phyloP scores from a whole-genome alignment of 164 flowering plant species.

The Aristolochia contorta region DNA sequence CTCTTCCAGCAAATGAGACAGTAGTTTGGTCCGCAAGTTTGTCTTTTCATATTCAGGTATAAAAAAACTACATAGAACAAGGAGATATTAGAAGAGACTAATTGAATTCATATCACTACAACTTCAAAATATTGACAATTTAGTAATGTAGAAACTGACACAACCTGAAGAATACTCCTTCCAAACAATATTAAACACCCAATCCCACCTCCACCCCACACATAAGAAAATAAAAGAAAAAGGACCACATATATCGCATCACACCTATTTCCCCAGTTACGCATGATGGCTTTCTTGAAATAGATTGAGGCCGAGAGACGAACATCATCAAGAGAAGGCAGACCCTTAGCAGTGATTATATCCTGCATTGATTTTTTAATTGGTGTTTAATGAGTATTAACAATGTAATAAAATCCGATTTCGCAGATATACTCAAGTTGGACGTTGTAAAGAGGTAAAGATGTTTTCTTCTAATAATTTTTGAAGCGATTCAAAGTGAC shows the following conservation, averaged over 20 bases:
- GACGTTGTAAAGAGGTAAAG: too few relatives aligned
- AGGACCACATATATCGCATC: not conserved
- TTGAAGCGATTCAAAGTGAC: too few relatives aligned
- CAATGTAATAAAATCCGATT: not conserved
- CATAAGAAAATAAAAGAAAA: not conserved
- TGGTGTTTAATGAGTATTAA: too few relatives aligned
- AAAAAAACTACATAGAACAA: conserved; percentile 47
- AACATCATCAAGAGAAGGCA: conserved; percentile 59
- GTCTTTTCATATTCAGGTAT: conserved; percentile 79
- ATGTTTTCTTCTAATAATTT: too few relatives aligned
- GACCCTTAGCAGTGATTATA: conserved; percentile 67
- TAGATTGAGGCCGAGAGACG: conserved; percentile 86
- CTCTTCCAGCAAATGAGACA: conserved; percentile 79
- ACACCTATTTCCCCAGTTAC: conserved; percentile 57
- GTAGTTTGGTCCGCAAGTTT: conserved; percentile 61
- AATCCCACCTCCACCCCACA: not conserved
- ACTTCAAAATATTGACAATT: not conserved
- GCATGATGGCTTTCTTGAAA: conserved; percentile 74
- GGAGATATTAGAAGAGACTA: not conserved
- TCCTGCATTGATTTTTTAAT: conserved; percentile 70
- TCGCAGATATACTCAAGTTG: not conserved
- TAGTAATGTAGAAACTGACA: too few relatives aligned
- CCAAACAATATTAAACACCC: too few relatives aligned
- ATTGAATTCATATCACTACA: not conserved
- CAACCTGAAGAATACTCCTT: too few relatives aligned